phyloP scores from a whole-genome alignment of 2,329 filamentous ascomycete genomes.

The Talaromyces marneffei region DNA sequence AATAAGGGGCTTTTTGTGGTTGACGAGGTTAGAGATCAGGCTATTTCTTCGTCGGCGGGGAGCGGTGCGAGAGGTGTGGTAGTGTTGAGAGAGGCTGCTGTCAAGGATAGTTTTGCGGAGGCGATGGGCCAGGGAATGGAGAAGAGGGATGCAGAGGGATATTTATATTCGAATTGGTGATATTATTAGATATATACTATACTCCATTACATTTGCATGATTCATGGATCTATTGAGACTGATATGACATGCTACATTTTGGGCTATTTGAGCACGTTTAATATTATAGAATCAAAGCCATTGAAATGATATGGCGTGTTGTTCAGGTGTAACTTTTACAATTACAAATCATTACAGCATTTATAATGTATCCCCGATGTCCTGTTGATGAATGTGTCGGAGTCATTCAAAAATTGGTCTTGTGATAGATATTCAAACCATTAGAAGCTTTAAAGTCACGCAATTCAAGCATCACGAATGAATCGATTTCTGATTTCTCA shows the following conservation, averaged over 20 bases:
- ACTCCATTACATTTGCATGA: not conserved
- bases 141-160: constrained; percentile 9
- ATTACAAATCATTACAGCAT: not conserved
- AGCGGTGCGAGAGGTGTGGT: constrained; percentile 9
- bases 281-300: not conserved
- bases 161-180: constrained; percentile 13
- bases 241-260: not conserved
- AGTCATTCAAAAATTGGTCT: not conserved
- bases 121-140: constrained; percentile 14
- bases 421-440: not conserved
- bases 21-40: constrained; percentile 10
- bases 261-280: not conserved
- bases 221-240: not conserved
- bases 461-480: not conserved
- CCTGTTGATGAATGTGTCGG: not conserved
- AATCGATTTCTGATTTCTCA: constrained; percentile 24
- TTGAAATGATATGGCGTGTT: not conserved
- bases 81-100: constrained; percentile 4
- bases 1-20: constrained; percentile 12
- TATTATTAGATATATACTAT: not conserved
- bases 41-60: constrained; percentile 8
- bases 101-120: constrained; percentile 10
- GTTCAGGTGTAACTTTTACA: not conserved
- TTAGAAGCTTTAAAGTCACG: not conserved
- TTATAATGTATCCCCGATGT: not conserved